phyloP scores from a whole-genome alignment of 2,329 filamentous ascomycete species.

The Fonsecaea erecta region DNA sequence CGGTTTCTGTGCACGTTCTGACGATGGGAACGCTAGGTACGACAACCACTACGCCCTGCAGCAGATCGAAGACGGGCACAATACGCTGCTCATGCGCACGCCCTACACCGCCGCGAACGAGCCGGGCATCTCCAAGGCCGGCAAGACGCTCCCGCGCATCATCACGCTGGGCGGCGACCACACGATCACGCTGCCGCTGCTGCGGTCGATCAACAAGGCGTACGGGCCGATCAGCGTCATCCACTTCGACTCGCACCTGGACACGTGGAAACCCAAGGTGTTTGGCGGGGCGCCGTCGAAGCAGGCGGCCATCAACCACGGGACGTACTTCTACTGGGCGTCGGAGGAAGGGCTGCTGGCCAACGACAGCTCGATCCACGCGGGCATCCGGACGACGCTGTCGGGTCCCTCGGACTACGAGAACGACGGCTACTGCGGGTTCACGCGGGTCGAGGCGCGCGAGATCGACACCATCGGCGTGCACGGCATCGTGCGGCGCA shows the following conservation, averaged over 20 bases:
- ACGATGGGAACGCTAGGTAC: conserved; percentile 60
- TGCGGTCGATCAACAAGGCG: conserved; percentile 64
- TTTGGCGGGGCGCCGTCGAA: conserved; percentile 81
- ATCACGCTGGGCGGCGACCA: conserved; percentile 69
- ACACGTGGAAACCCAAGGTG: conserved; percentile 78
- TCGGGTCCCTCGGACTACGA: conserved; percentile 80
- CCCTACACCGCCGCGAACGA: conserved; percentile 72
- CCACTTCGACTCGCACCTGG: conserved; percentile 66
- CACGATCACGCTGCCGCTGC: conserved; percentile 54
- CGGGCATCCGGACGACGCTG: conserved; percentile 81
- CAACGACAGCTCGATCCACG: conserved; percentile 87
- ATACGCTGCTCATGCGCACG: conserved; percentile 70
- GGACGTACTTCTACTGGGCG: conserved; percentile 87
- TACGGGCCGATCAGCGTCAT: conserved; percentile 71
- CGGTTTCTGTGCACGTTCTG: neutral
- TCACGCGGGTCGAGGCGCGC: conserved; percentile 77
- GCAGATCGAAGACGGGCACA: conserved; percentile 86
- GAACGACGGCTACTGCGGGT: conserved; percentile 83
- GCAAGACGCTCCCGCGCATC: conserved; percentile 76
- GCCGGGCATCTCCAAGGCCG: conserved; percentile 70
- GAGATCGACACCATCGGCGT: conserved; percentile 72
- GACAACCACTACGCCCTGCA: conserved; percentile 81
- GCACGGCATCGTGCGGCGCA: conserved; percentile 77
- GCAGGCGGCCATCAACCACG: conserved; percentile 79
- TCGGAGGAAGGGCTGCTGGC: conserved; percentile 74